phyloP scores from a whole-genome alignment of 169 alveolate species.

The Cryptosporidium felis region DNA sequence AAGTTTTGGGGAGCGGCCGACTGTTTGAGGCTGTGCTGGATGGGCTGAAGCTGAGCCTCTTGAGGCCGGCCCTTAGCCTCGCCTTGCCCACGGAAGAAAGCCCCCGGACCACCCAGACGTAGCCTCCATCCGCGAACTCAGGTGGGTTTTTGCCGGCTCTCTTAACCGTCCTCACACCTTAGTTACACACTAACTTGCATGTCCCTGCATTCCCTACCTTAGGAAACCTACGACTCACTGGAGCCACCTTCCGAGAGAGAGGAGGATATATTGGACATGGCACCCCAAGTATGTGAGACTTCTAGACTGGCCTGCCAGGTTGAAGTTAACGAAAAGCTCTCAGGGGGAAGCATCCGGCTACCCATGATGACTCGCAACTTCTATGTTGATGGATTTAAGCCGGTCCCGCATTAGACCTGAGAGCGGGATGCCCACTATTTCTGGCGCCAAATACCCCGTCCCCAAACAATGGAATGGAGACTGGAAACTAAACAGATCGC shows the following conservation, averaged over 20 bases:
- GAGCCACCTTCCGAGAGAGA: slow-evolving; percentile 91
- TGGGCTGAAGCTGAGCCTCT: too few species aligned
- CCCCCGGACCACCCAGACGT: too few species aligned
- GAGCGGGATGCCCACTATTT: neutral
- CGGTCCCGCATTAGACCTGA: slow-evolving; percentile 87
- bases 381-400: slow-evolving; percentile 94
- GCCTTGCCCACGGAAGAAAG: too few species aligned
- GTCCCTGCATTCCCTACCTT: too few species aligned
- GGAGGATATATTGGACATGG: slow-evolving; percentile 94
- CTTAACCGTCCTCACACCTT: too few species aligned
- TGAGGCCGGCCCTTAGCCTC: too few species aligned
- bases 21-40: neutral
- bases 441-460: neutral
- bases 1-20: neutral
- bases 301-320: slow-evolving; percentile 95
- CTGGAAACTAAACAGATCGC: too few species aligned
- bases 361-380: slow-evolving; percentile 92
- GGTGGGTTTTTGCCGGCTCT: too few species aligned
- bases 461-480: too few species aligned
- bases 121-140: too few species aligned
- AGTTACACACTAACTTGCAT: too few species aligned
- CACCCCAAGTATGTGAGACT: slow-evolving; percentile 94
- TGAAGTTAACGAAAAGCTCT: slow-evolving; percentile 81
- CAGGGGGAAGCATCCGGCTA: slow-evolving; percentile 84
- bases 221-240: slow-evolving; percentile 84